A percentile compares a stretch with the other conserved stretches of the same genome.
These are phyloP conservation scores for Cantharellus anzutake DNA, from an alignment of 768 basidiomycete genomes.

Conservation along the genomic window DNA sequence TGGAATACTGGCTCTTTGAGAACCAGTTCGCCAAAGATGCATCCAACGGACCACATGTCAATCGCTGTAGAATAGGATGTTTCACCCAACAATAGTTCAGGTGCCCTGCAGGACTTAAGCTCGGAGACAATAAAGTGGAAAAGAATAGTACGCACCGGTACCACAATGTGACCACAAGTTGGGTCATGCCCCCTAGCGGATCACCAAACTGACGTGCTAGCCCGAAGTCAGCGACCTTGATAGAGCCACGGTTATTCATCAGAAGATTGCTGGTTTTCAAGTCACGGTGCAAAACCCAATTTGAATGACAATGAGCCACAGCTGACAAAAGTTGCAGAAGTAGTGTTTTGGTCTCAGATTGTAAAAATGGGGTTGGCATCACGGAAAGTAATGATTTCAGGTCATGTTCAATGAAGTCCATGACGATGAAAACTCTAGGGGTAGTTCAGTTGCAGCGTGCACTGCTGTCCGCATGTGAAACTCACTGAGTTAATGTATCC, in stretches of 20 bases:
- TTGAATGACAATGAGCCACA: constrained; percentile 79
- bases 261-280: constrained; percentile 93
- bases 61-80: constrained; percentile 88
- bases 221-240: constrained; percentile 98
- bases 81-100: constrained; percentile 86
- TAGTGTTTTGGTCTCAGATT: constrained; percentile 95
- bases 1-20: constrained; percentile 94
- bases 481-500: constrained; percentile 96
- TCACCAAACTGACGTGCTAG: constrained; percentile 91
- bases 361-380: constrained; percentile 93
- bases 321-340: constrained; percentile 88
- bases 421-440: constrained; percentile 87
- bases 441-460: neutral
- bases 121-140: constrained; percentile 1
- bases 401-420: constrained; percentile 99
- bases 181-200: constrained; percentile 92
- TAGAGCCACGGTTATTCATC: constrained; percentile 97
- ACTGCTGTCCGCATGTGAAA: constrained; percentile 12
- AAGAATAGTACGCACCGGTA: constrained; percentile 50
- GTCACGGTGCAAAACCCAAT: constrained; percentile 97
- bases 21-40: constrained; percentile 93
- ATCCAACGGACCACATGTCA: constrained; percentile 98
- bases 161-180: constrained; percentile 96
- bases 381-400: constrained; percentile 86
- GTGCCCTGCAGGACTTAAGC: constrained; percentile 36